Evolutionary conservation across 371 early-diverging fungal genomes (phyloP), one percentile per base, ranked within the genome.

Genomic region (Encephalitozoon cuniculi): DNA sequence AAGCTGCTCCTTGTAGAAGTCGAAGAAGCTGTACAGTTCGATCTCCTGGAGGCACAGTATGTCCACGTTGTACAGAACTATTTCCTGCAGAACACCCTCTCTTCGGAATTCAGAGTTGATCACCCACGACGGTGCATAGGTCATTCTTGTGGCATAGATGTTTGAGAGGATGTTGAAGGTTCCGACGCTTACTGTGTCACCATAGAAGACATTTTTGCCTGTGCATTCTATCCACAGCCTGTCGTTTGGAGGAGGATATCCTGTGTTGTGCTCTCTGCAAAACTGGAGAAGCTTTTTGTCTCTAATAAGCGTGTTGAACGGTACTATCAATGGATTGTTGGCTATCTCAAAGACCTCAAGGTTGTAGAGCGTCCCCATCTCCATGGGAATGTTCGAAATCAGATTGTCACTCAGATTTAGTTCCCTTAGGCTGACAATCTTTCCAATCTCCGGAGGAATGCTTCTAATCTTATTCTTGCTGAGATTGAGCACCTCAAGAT

Each of bases 91-190:
- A 55, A 98, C 88, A 15, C 88, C 87, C 68, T 94, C 94, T 78
- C 90, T 90, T 70, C 99, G 91, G 82, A 91, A 91, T 25, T 94
- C 92, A 92, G 94, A 94, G 0, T 87, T 86, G 66, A 98, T 86
- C 0, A 92, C 94, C 95, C 95, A 97, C 4, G 92, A 90, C 11
- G 99, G 97, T 21, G 94, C 92, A 86, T 95, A 97, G 65, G 91
- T 90, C 85, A 93, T 94, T 65, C 88, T 87, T 0, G 92, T 89
- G 2, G 94, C 94, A 82, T 92, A 95, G 80, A 90, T 90, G 46
- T 92, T 91, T 67, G 90, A 90, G 25, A 98, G 87, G 64, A 92
- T 92, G 83, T 98, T 98, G 87, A 94, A 97, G 71, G 90, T 91
- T 70, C 94, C 89, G 11, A 94, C 89, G 0, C 92, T 91, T 52